A percentile compares a stretch with the other conserved stretches of the same genome.
Conservation (phyloP, 1,284 basidiomycete genomes). For the Papiliotrema terrestris region DNA sequence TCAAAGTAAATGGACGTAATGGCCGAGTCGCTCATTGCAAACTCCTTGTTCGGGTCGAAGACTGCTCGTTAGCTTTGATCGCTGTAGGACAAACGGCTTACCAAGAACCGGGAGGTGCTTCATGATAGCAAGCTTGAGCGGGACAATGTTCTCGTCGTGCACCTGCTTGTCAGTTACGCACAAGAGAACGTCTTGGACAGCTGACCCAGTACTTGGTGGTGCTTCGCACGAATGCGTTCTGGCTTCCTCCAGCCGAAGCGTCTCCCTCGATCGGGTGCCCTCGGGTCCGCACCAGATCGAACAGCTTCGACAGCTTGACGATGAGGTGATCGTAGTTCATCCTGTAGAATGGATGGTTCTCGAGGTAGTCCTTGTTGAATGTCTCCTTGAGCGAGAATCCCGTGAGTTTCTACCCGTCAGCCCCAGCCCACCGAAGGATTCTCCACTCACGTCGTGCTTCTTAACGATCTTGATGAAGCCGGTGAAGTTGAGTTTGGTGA, state of each 20-base stretch:
- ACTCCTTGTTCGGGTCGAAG: slow-evolving; percentile 94
- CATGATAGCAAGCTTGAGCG: slow-evolving; percentile 92
- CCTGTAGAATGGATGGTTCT: slow-evolving; percentile 87
- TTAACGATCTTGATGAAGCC: slow-evolving; percentile 99
- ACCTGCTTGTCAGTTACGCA: slow-evolving; percentile 54
- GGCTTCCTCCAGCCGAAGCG: slow-evolving; percentile 85
- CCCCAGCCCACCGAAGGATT: not conserved
- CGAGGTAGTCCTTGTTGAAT: slow-evolving; percentile 84
- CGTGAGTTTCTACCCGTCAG: slow-evolving; percentile 54
- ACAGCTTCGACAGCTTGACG: slow-evolving; percentile 92
- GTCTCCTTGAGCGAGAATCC: slow-evolving; percentile 57
- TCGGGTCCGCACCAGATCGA: slow-evolving; percentile 91
- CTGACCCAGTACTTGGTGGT: slow-evolving; percentile 98
- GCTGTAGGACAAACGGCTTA: slow-evolving; percentile 50
- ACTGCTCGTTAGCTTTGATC: slow-evolving; percentile 55
- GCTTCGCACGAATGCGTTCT: slow-evolving; percentile 94
- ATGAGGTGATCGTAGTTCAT: slow-evolving; percentile 73
- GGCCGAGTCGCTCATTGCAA: slow-evolving; percentile 78
- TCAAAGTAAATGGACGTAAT: slow-evolving; percentile 61
- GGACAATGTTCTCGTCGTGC: slow-evolving; percentile 89
- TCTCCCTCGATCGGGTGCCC: slow-evolving; percentile 94
- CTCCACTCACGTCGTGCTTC: slow-evolving; percentile 68
- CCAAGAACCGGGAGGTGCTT: slow-evolving; percentile 89
- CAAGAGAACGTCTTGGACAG: slow-evolving; percentile 4
- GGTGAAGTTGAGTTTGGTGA: slow-evolving; percentile 93